Conservation (phyloP, 2,329 filamentous ascomycete genomes). For the Lachnellula willkommii region DNA sequence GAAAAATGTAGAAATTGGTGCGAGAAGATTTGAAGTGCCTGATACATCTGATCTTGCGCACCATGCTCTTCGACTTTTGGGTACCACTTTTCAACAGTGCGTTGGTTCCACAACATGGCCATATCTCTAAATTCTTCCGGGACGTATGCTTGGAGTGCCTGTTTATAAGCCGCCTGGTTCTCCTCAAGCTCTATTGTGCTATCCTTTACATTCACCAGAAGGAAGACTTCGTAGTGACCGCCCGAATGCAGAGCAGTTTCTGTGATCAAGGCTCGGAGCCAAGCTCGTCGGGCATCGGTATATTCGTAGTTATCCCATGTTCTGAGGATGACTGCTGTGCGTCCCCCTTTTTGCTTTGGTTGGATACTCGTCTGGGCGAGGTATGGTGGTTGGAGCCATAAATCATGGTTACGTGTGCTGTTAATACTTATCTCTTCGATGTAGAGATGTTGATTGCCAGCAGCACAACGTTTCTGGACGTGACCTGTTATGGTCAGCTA, state of each 20-base stretch:
- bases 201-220: constrained; percentile 80
- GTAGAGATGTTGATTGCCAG: too few relatives aligned
- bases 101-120: constrained; percentile 78
- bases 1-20: constrained; percentile 58
- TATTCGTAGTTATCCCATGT: constrained; percentile 77
- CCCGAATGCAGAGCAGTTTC: constrained; percentile 74
- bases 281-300: constrained; percentile 70
- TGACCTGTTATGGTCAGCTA: too few relatives aligned
- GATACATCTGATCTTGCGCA: constrained; percentile 44
- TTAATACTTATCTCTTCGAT: too few relatives aligned
- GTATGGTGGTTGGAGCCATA: too few relatives aligned
- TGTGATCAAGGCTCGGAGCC: constrained; percentile 73
- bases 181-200: constrained; percentile 65
- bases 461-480: too few relatives aligned
- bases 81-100: constrained; percentile 77
- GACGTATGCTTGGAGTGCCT: constrained; percentile 61
- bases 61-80: constrained; percentile 49
- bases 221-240: constrained; percentile 76
- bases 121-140: constrained; percentile 73
- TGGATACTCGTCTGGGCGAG: too few relatives aligned
- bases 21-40: constrained; percentile 41
- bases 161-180: constrained; percentile 65
- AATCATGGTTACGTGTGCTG: too few relatives aligned
- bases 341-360: too few relatives aligned
- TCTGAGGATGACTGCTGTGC: constrained; percentile 69